Evolutionary conservation across 116 monocot genomes (phyloP), one percentile per base, ranked within the genome.

Genomic region (Cymodocea nodosa): DNA sequence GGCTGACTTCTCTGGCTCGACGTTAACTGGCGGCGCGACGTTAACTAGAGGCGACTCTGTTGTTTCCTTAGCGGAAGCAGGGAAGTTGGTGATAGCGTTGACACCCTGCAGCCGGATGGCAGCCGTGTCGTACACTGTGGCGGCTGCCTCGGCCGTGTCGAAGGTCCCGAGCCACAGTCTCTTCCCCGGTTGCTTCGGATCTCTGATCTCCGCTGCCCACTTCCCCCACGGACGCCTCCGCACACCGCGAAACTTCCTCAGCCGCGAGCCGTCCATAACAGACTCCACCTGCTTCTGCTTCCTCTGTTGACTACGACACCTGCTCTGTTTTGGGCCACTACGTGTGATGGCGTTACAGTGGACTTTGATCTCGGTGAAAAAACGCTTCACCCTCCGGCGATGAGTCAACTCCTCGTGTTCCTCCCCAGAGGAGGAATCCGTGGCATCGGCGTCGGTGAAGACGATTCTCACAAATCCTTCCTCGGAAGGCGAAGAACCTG

Each of bases 201-300:
- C 93, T 39, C 93, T 83, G 51, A 93, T 89, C 79, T 93, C 93
- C 35, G 93, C 88, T 51, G 89, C 85, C 75, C 77, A 93, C 59
- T 83, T 79, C n/a, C 93, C 89, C 93, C 93, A 93, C 53, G 83
- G 85, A 37, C 93, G 62, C 82, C 76, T 70, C 37, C 93, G 74
- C 23, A 90, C 90, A n/a, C 90, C 90, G 4, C 86, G 78, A 71
- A 83, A 90, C 65, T 68, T 79, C 68, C 56, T 73, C 50, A 15
- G 66, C 30, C n/a, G 34, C 16, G 34, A 11, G 5, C 25, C 25
- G 16, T 22, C 15, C 5, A 0, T 7, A 23, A 49, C 18, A 6
- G 4, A 12, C 25, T 14, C 25, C 60, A 23, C 18, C 11, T 35
- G 18, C 57, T 35, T 35, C 64, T 17, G 54, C 23, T 37, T 56